These are phyloP conservation scores for Pichia sp. DNA, from an alignment of 1,139 yeast species.

Conservation along the genomic window DNA sequence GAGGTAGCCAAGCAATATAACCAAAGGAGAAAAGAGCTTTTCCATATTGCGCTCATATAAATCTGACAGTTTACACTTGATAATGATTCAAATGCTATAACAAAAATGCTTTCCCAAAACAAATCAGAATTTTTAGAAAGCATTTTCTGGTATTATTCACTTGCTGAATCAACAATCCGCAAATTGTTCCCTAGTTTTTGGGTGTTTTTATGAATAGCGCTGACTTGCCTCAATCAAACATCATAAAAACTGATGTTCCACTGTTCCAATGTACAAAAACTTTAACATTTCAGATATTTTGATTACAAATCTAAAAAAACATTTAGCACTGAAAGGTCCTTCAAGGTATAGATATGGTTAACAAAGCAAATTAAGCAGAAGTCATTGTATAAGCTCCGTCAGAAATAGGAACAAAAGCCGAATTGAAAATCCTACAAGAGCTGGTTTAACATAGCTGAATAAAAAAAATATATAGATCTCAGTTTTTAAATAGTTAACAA, in stretches of 20 bases:
- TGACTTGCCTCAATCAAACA: slow-evolving; percentile 13
- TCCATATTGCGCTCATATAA: too few relatives aligned
- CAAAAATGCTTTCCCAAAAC: too few relatives aligned
- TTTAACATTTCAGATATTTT: too few relatives aligned
- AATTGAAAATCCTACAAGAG: neutral
- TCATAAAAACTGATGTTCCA: too few relatives aligned
- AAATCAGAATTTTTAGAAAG: neutral
- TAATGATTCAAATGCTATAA: too few relatives aligned
- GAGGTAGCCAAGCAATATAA: too few relatives aligned
- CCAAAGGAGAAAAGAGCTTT: too few relatives aligned
- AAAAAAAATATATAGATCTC: too few relatives aligned
- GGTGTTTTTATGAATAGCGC: slow-evolving; percentile 24
- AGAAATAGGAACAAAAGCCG: slow-evolving; percentile 5
- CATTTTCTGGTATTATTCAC: slow-evolving; percentile 5
- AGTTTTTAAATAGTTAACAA: too few relatives aligned
- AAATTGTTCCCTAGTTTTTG: slow-evolving; percentile 9
- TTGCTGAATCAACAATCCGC: slow-evolving; percentile 12
- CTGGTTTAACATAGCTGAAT: too few relatives aligned
- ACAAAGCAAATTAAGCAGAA: neutral
- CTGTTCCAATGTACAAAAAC: too few relatives aligned
- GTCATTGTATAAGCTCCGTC: slow-evolving; percentile 9
- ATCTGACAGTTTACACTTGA: neutral
- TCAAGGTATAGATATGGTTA: slow-evolving; percentile 1
- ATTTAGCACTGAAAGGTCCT: slow-evolving; percentile 6
- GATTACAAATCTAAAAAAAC: neutral